These are phyloP conservation scores for Cutaneotrichosporon dermatis DNA, from an alignment of 1,284 basidiomycete species.

Conservation along the genomic window DNA sequence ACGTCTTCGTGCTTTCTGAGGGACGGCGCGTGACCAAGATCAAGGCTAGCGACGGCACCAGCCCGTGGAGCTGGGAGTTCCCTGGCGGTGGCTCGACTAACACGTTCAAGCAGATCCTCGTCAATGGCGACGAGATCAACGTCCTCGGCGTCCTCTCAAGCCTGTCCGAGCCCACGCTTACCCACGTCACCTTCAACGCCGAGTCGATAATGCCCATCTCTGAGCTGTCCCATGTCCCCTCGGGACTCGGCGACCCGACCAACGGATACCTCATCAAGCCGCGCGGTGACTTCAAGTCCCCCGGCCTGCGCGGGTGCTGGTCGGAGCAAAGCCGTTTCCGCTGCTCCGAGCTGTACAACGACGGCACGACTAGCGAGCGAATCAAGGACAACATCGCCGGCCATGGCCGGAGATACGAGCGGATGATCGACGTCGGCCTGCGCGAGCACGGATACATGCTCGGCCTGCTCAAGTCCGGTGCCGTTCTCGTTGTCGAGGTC, in stretches of 20 bases:
- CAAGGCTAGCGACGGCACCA: constrained; percentile 24
- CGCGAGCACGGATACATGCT: constrained; percentile 42
- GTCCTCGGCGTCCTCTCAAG: constrained; percentile 65
- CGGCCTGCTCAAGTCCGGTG: constrained; percentile 55
- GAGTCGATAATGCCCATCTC: constrained; percentile 56
- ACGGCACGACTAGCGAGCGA: constrained; percentile 46
- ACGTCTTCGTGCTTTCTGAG: constrained; percentile 35
- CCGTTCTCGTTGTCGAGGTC: constrained; percentile 57
- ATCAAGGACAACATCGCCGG: constrained; percentile 52
- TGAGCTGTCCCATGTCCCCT: constrained; percentile 57
- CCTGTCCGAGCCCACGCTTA: constrained; percentile 60
- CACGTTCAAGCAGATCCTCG: constrained; percentile 60
- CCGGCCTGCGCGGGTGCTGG: constrained; percentile 58
- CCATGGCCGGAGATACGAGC: constrained; percentile 24
- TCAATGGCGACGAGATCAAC: constrained; percentile 58
- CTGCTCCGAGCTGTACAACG: constrained; percentile 20
- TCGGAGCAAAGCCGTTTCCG: constrained; percentile 59
- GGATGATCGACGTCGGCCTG: constrained; percentile 39
- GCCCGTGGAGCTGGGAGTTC: constrained; percentile 39
- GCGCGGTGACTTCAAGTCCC: neutral
- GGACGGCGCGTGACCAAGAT: constrained; percentile 36
- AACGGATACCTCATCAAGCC: constrained; percentile 32
- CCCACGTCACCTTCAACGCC: constrained; percentile 62
- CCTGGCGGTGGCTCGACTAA: constrained; percentile 53
- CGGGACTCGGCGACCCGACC: constrained; percentile 51